A percentile compares a stretch with the other conserved stretches of the same genome.
Evolutionary conservation across 2,329 filamentous ascomycete genomes (phyloP).

Genomic region (Juglanconis juglandina): DNA sequence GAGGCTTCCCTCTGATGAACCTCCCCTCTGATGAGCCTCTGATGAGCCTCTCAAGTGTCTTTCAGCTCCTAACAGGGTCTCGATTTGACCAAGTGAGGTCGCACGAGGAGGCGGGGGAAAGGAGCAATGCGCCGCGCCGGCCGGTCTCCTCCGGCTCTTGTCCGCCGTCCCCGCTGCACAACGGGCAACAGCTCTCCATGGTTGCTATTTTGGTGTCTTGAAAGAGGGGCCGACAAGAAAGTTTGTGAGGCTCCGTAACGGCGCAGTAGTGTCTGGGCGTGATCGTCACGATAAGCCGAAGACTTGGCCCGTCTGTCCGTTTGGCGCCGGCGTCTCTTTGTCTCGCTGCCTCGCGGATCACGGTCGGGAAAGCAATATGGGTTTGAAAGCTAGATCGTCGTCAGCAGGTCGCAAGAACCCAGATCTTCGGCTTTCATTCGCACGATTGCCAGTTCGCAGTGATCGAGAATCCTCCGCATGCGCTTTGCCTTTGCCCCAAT

Average conservation of each 20-base stretch:
- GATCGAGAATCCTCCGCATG: conserved; percentile 10
- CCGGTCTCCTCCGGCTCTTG: neutral
- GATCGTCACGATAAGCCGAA: neutral
- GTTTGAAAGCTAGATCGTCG: neutral
- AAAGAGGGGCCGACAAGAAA: conserved; percentile 2
- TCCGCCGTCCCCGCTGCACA: neutral
- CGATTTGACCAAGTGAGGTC: neutral
- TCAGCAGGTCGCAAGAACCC: conserved; percentile 3
- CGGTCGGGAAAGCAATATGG: neutral
- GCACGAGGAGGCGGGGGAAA: neutral
- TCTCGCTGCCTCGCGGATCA: neutral
- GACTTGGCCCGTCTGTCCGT: neutral
- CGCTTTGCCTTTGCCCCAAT: conserved; percentile 9
- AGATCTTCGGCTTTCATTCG: conserved; percentile 12
- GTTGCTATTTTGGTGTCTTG: conserved; percentile 10
- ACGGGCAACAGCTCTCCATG: neutral
- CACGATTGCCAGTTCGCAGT: conserved; percentile 11
- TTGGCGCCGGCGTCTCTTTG: neutral
- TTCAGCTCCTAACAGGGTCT: neutral
- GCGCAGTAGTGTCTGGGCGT: conserved; percentile 8
- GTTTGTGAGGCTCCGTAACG: conserved; percentile 10
- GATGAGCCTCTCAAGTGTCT: neutral
- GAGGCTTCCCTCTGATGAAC: neutral
- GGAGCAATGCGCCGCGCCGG: neutral
- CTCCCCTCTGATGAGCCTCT: neutral